Evolutionary conservation across 129 eudicot genomes (phyloP).

Genomic region (Flaveria robusta): DNA sequence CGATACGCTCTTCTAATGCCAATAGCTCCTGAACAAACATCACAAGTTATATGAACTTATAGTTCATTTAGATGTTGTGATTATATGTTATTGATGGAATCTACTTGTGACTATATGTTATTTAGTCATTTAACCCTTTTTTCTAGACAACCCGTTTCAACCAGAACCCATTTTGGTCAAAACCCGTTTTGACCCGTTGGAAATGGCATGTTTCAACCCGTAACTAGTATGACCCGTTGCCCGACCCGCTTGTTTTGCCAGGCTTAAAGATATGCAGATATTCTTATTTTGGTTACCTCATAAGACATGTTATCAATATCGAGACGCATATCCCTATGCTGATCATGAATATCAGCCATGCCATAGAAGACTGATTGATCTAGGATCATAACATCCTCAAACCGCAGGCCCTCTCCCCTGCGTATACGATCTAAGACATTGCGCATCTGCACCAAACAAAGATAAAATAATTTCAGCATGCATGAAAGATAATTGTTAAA

Average conservation of each 20-base stretch:
- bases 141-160: too few species aligned
- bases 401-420: slow-evolving; percentile 84
- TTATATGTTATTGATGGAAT: too few species aligned
- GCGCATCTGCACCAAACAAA: slow-evolving; percentile 58
- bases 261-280: not conserved
- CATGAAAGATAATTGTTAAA: not conserved
- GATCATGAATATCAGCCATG: slow-evolving; percentile 74
- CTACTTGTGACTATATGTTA: too few species aligned
- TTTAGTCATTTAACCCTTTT: too few species aligned
- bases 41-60: not conserved
- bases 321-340: slow-evolving; percentile 89
- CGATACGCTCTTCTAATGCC: slow-evolving; percentile 92
- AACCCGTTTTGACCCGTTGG: too few species aligned
- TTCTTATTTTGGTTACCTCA: slow-evolving; percentile 49
- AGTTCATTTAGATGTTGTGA: not conserved
- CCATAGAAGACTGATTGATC: slow-evolving; percentile 72
- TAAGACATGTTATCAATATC: slow-evolving; percentile 97
- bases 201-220: too few species aligned
- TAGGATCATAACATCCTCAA: slow-evolving; percentile 94
- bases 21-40: slow-evolving; percentile 63
- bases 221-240: too few species aligned
- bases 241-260: too few species aligned
- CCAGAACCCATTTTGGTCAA: too few species aligned
- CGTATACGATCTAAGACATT: slow-evolving; percentile 79
- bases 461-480: not conserved